Evolutionary conservation across 2,329 filamentous ascomycete species (phyloP).

Genomic region (Botrytis sinoallii): DNA sequence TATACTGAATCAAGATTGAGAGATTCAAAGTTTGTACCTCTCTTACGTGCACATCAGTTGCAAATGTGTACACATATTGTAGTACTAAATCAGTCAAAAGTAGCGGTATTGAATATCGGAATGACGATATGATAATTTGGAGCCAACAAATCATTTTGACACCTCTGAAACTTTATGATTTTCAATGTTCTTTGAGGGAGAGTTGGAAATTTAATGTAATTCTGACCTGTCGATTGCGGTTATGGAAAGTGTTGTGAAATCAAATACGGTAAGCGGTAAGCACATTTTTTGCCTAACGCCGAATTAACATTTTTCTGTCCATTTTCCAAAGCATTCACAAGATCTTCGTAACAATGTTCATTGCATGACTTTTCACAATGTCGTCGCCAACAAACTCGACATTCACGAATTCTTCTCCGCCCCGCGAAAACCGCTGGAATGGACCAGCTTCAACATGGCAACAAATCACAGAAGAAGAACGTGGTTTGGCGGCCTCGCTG

Average conservation of each 20-base stretch:
- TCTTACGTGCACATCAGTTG: neutral
- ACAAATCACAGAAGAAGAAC: conserved; percentile 57
- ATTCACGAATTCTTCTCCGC: neutral
- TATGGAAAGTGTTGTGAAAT: neutral
- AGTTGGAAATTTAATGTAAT: neutral
- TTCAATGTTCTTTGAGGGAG: neutral
- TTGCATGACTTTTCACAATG: conserved; percentile 14
- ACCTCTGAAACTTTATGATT: neutral
- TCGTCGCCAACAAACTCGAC: conserved; percentile 13
- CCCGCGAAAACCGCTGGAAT: conserved; percentile 69
- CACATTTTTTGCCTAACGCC: neutral
- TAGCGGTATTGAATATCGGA: neutral
- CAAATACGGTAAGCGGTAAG: conserved; percentile 10
- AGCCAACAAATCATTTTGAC: neutral
- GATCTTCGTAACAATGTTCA: neutral
- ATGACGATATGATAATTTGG: neutral
- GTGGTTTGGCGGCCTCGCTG: conserved; percentile 60
- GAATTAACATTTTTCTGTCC: neutral
- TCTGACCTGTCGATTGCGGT: neutral
- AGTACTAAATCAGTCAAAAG: neutral
- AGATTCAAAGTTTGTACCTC: neutral
- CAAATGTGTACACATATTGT: neutral
- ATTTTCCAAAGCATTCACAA: neutral
- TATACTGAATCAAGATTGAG: neutral
- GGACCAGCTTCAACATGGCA: conserved; percentile 68